These are phyloP conservation scores for Paramecium tetraurelia DNA, from an alignment of 73 alveolate species.

Conservation along the genomic window DNA sequence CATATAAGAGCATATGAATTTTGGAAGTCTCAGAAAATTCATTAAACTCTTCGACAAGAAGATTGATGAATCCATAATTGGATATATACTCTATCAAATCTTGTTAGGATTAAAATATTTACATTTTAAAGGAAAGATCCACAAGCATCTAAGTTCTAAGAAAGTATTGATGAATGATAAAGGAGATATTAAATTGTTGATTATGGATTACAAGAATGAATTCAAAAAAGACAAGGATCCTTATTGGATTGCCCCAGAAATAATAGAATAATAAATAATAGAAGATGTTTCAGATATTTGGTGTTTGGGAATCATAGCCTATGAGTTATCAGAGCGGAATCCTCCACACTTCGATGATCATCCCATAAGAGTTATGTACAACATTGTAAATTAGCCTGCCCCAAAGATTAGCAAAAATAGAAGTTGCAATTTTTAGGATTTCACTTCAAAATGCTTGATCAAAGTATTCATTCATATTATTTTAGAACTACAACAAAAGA, in stretches of 20 bases:
- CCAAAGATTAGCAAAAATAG: neutral
- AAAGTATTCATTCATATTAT: neutral
- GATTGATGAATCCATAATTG: neutral
- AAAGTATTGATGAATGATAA: neutral
- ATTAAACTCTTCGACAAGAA: neutral
- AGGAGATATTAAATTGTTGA: neutral
- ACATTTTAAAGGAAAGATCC: neutral
- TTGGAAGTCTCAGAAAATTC: neutral
- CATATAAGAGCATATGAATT: neutral
- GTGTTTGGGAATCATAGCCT: neutral
- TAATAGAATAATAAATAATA: neutral
- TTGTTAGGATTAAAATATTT: neutral
- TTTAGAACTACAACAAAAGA: neutral
- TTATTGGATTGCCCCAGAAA: neutral
- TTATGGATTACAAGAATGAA: neutral
- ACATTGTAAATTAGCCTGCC: neutral
- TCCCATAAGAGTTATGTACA: neutral
- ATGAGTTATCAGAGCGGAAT: neutral
- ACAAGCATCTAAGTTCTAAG: neutral
- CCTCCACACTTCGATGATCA: neutral
- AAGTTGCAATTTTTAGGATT: neutral
- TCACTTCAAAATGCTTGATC: neutral
- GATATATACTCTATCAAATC: neutral
- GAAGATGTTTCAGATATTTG: neutral
- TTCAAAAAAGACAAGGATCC: neutral